These are phyloP conservation scores for Lactarius hatsudake DNA, from an alignment of 768 basidiomycete genomes.

Conservation along the genomic window DNA sequence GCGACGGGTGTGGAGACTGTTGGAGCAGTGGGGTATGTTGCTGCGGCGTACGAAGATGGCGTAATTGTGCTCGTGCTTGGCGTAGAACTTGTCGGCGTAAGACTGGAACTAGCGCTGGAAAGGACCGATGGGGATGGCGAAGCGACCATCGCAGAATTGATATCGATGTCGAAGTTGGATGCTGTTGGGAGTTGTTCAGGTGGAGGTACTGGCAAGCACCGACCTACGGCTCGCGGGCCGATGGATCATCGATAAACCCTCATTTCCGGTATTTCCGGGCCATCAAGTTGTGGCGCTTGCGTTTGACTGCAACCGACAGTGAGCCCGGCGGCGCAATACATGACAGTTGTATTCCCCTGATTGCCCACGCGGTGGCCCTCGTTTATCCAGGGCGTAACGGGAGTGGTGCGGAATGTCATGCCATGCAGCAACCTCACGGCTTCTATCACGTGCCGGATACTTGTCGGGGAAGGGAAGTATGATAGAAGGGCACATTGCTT, in stretches of 20 bases:
- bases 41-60: conserved; percentile 22
- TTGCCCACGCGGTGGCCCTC: not conserved
- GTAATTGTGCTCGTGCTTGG: conserved; percentile 24
- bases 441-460: not conserved
- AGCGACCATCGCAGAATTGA: conserved; percentile 7
- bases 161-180: not conserved
- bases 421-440: not conserved
- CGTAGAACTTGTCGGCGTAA: conserved; percentile 21
- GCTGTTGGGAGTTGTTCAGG: not conserved
- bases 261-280: not conserved
- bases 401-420: not conserved
- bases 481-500: no score
- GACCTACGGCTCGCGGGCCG: not conserved
- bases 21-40: not conserved
- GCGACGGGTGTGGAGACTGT: conserved; percentile 1
- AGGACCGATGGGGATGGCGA: conserved; percentile 23
- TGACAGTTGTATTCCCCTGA: not conserved
- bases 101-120: conserved; percentile 17
- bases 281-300: not conserved
- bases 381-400: not conserved
- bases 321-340: not conserved
- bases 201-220: not conserved
- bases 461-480: not conserved
- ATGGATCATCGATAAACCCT: not conserved
- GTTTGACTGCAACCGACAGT: not conserved